Base-by-base conservation (phyloP, 1,284 basidiomycete genomes). In the Cutaneotrichosporon sp. region DNA sequence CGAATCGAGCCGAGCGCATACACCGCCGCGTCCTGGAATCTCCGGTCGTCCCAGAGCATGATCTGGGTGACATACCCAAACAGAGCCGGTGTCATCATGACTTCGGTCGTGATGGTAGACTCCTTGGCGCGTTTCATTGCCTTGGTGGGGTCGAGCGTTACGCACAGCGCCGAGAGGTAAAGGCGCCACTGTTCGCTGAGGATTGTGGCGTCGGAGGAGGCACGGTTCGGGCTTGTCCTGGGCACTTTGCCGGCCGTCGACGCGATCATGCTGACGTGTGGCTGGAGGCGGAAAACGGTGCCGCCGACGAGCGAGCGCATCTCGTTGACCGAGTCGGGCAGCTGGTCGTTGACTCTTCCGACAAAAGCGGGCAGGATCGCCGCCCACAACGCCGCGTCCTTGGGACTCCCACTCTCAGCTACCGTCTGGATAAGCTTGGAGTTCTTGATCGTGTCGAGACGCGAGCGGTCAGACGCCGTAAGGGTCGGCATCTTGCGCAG, bases 1-100 rank as follows among this genome's bases (percentile, higher is more conserved):
- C 89, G 87, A 64, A 94, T 88, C 26, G 86, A 85, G 61, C 91
- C 91, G 63, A 96, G 85, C 51, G 90, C 90, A 40, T 87, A 78
- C 4, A 93, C 88, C 15, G 89, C 89, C 0, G 86, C 84, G 65
- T 93, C 88, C 49, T 90, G 82, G 72, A 93, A 93, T 1, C 82
- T 77, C 8, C 82, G 82, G 65, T 88, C 85, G 62, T 94, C 91
- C 15, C 87, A 89, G 51, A 89, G 87, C 49, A 97, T 79, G 68
- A 92, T 88, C 5, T 88, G 87, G 2, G 88, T 86, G 46, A 96
- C 79, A 64, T 89, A 88, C 56, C 86, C 82, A 72, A 97, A 92
- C 15, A 96, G 75, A 23, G 85, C 87, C 15, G 88, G 82, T 0
- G 87, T 87, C 23, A 56, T 56, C 44, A 73, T 69, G 18, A 67